Base-by-base conservation (phyloP, 306 rosid genomes). In the Castanea crenata region DNA sequence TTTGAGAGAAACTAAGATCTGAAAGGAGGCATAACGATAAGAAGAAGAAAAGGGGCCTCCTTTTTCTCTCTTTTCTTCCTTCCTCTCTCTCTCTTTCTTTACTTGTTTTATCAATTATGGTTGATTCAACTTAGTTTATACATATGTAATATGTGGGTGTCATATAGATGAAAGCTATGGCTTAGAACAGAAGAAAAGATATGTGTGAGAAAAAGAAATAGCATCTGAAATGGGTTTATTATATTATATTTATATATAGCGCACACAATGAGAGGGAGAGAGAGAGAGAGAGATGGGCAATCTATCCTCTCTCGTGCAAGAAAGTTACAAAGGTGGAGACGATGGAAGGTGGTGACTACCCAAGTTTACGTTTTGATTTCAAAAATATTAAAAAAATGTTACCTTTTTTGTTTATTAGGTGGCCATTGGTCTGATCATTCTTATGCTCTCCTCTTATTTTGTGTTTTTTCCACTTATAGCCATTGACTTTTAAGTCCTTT, bases 11-110 rank as follows among this genome's bases (percentile, higher is more conserved):
- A 81, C 92, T 90, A 94, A 92, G 98, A 94, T 94, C 97, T 89
- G 87, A 85, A 89, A 85, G 87, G 85, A 90, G 76, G 91, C 90
- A 84, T 88, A 88, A 88, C 58, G 84, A 77, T 87, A 79, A 85
- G 88, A 67, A 90, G 97, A 94, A 77, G 89, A 79, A 85, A 81
- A 78, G 87, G 92, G 91, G 91, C 97, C 94, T 88, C 90, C 79
- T 85, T 78, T 81, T 79, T 65, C 52, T 67, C 44, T 67, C n/a
- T 35, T 81, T 79, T 65, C 56, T 67, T 31, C 31, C 31, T 31
- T 16, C 35, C 72, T 67, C 38, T 67, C 38, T 21, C 14, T 67
- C 52, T 35, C 55, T 77, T 76, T 68, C 58, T 75, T 69, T 73
- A 64, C 71, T 81, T 79, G 78, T 79, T 81, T 78, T 78, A 70